A percentile compares a stretch with the other conserved stretches of the same genome.
Conservation (phyloP, 2,329 filamentous ascomycete genomes). For the Pezicula neosporulosa region DNA sequence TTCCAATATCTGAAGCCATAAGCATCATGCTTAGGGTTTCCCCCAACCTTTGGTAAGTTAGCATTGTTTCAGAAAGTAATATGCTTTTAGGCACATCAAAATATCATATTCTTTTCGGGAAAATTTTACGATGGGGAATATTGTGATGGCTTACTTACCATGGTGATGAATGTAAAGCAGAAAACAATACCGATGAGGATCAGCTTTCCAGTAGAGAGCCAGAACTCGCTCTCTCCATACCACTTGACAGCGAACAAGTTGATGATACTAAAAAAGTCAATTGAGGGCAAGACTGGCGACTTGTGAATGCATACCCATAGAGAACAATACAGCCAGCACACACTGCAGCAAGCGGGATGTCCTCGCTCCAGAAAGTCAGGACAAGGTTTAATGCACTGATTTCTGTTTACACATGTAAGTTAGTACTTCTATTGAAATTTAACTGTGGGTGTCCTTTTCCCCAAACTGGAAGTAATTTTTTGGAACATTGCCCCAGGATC, state of each 20-base stretch:
- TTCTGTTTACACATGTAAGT: constrained; percentile 31
- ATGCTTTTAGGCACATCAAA: too few relatives aligned
- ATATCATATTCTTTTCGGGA: neutral
- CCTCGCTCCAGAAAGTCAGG: constrained; percentile 41
- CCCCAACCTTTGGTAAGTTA: constrained; percentile 54
- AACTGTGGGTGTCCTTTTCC: neutral
- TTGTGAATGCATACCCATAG: constrained; percentile 41
- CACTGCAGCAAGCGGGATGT: constrained; percentile 32
- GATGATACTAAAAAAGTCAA: constrained; percentile 38
- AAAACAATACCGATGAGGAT: constrained; percentile 43
- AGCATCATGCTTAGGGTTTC: constrained; percentile 65
- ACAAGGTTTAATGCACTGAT: constrained; percentile 38
- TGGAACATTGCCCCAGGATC: too few relatives aligned
- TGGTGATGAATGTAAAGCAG: constrained; percentile 71
- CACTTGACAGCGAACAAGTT: constrained; percentile 64
- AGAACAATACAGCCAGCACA: constrained; percentile 34
- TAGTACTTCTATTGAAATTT: constrained; percentile 29
- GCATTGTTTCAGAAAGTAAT: too few relatives aligned
- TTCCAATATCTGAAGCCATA: constrained; percentile 71
- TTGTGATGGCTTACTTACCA: too few relatives aligned
- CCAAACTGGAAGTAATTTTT: too few relatives aligned
- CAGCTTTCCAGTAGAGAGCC: constrained; percentile 41
- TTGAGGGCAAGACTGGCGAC: neutral
- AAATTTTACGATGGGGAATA: neutral
- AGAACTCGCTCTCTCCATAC: constrained; percentile 73